Evolutionary conservation across 768 basidiomycete species (phyloP), one percentile per base, ranked within the genome.

Genomic region (Suillus occidentalis): DNA sequence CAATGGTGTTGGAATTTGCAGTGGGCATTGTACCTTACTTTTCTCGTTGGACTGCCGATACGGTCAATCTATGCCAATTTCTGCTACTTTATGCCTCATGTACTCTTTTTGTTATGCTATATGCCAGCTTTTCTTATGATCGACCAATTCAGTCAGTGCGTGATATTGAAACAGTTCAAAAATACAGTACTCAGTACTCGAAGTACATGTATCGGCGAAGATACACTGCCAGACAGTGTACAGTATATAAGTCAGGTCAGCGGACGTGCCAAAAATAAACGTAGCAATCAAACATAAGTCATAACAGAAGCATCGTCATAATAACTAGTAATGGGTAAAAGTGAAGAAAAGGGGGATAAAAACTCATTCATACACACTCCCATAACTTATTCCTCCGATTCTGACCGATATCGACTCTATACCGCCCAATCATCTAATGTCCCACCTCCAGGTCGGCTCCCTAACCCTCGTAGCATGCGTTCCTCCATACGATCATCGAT

Each of bases 341-440:
- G 40, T 6, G 20, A 20, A 42, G 5, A 4, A 31, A 58, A 28
- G 8, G 47, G 18, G 25, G 37, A 62, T 36, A 65, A 67, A 42
- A 55, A 65, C 28, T 60, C n/a, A 62, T 14, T 14, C 37, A 58
- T 39, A 60, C 61, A 63, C 66, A 64, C 22, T 37, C 53, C 25
- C 20, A 69, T 62, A 69, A 67, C 10, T 72, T 66, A 71, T 52
- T 55, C 37, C 31, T 28, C n/a, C 13, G 39, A 57, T 18, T 25
- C 31, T 22, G 39, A 14, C 28, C 25, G 5, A 49, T 22, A 31
- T n/a, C 34, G 43, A 37, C 28, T 39, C 65, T 71, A 86, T 57
- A 86, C 74, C 47, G 82, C 81, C 88, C 88, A 88, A 40, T 88
- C 88, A 67, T 87, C 87, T 66, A 80, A 77, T 69, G 69, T 75